A percentile compares a stretch with the other conserved stretches of the same genome.
Evolutionary conservation across 23 red algal genomes (phyloP).

Genomic region (Cyanidioschyzon merolae): DNA sequence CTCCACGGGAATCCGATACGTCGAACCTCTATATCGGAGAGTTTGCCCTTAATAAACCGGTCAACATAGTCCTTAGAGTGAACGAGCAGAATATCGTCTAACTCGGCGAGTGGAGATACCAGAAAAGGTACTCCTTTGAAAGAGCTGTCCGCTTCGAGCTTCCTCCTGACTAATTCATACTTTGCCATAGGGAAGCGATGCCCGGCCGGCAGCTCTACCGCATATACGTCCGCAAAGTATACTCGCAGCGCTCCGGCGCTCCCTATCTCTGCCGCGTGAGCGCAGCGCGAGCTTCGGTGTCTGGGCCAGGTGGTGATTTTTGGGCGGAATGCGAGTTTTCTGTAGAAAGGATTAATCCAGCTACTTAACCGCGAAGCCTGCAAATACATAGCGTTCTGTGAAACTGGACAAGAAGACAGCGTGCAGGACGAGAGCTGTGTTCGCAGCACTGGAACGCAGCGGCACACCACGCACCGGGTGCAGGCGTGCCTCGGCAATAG

Average conservation of each 20-base stretch:
- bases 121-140: constrained; percentile 9
- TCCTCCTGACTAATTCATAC: constrained; percentile 28
- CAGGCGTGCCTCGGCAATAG: too few relatives aligned
- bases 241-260: background rate
- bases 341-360: too few relatives aligned
- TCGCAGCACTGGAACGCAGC: too few relatives aligned
- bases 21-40: constrained; percentile 24
- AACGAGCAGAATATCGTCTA: constrained; percentile 21
- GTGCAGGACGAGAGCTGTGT: too few relatives aligned
- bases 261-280: too few relatives aligned
- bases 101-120: constrained; percentile 31
- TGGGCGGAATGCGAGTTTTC: too few relatives aligned
- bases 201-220: constrained; percentile 30
- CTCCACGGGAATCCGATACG: constrained; percentile 44
- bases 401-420: too few relatives aligned
- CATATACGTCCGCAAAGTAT: constrained; percentile 41
- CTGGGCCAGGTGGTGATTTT: too few relatives aligned
- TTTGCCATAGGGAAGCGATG: constrained; percentile 56
- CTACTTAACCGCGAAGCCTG: too few relatives aligned
- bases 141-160: constrained; percentile 14
- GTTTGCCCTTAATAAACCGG: constrained; percentile 13
- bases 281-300: too few relatives aligned
- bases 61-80: constrained; percentile 27
- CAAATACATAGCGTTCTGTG: too few relatives aligned
- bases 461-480: too few relatives aligned